Evolutionary conservation across 495 filamentous ascomycete genomes (phyloP), one percentile per base, ranked within the genome.

Genomic region (Lophiotrema nucula): DNA sequence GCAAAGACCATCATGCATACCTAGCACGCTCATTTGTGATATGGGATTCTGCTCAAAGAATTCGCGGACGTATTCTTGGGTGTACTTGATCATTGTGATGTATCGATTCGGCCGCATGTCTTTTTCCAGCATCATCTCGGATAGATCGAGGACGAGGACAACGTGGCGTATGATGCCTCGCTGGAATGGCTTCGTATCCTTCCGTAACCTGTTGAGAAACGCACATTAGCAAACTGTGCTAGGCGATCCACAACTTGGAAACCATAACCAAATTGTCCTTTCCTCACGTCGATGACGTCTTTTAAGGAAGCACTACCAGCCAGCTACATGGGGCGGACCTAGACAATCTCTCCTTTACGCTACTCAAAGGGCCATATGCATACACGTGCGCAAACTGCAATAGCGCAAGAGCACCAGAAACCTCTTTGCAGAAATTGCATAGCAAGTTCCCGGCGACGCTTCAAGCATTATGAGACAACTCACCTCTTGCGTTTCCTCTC

Each of bases 31-130:
- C 33, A 98, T 78, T 68, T 98, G 95, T 25, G 89, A 93, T 70
- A 98, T 97, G n/a, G 93, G 93, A 58, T 98, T 98, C 71, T 98
- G 93, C 71, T 97, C 92, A 69, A 97, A 98, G 73, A 90, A 98
- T 63, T 97, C 95, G 42, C 84, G 80, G 33, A 97, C 87, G 69
- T 96, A 97, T 56, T 89, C 87, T 57, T 86, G 80, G 42, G 91
- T 88, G 74, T 92, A 95, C 62, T 85, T 85, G 56, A 97, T 79
- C 8, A 85, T 85, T 33, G 96, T 79, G 38, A 89, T 80, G 70
- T 92, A 90, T 27, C 92, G 82, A 18, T 82, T 96, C 4, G 93
- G 93, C 13, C 89, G 83, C 27, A 97, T 77, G 64, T 98, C 93
- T 71, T 97, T 97, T 73, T 97, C 93, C 13, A 81, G 73, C 93